Percentiles rank a stretch among this genome's conserved stretches.
These are phyloP conservation scores for Secale cereale DNA, from an alignment of 176 grass and related monocot genomes.

Conservation along the genomic window DNA sequence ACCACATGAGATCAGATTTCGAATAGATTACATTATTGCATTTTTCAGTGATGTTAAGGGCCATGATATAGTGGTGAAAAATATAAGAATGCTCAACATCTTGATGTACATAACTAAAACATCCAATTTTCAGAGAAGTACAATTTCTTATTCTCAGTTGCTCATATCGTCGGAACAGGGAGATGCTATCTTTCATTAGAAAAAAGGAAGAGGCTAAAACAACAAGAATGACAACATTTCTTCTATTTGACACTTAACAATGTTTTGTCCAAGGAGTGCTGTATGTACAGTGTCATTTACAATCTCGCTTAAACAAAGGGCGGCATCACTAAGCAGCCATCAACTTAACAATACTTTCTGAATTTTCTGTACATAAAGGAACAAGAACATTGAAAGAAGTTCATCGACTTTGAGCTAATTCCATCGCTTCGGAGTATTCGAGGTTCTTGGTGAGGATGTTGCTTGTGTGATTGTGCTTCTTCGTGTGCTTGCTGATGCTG, in stretches of 20 bases:
- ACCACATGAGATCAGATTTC: background rate
- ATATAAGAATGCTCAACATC: background rate
- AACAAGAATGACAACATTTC: background rate
- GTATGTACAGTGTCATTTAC: slow-evolving; percentile 35
- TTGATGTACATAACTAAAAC: background rate
- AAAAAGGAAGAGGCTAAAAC: background rate
- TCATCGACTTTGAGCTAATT: slow-evolving; percentile 32
- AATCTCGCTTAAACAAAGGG: background rate
- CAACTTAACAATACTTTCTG: background rate
- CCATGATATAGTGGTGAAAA: background rate
- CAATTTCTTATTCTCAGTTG: background rate
- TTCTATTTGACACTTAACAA: background rate
- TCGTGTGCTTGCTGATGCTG: slow-evolving; percentile 38
- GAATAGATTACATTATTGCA: background rate
- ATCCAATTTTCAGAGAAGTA: background rate
- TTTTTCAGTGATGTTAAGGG: background rate
- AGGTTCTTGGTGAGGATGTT: slow-evolving; percentile 42
- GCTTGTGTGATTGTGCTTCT: slow-evolving; percentile 26
- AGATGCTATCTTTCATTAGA: background rate
- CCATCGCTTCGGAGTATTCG: slow-evolving; percentile 35
- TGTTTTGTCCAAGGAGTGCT: background rate
- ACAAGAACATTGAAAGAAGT: slow-evolving; percentile 5
- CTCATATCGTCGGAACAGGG: background rate
- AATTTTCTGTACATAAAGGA: slow-evolving; percentile 28
- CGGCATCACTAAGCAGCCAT: slow-evolving; percentile 4